These are phyloP conservation scores for Phascolomyces articulosus DNA, from an alignment of 371 early-diverging fungal species.

Conservation along the genomic window DNA sequence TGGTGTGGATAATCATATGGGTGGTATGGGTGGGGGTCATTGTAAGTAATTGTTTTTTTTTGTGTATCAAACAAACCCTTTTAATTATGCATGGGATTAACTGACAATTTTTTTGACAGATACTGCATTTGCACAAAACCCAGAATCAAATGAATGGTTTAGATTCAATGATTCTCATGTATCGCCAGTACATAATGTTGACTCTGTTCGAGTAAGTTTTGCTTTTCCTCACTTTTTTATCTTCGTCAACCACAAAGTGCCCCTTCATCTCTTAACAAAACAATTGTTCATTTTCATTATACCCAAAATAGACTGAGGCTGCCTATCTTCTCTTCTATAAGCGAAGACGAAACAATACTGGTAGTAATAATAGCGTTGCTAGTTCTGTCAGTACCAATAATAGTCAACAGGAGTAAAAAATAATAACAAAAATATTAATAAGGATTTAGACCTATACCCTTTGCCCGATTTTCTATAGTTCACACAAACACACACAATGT, in stretches of 20 bases:
- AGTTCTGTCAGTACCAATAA: not conserved
- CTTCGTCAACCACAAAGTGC: no score
- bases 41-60: no score
- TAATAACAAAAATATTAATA: no score
- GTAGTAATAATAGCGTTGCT: not conserved
- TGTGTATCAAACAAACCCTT: no score
- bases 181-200: constrained; percentile 50
- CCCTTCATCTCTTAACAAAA: no score
- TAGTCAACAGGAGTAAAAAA: not conserved
- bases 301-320: constrained; percentile 49
- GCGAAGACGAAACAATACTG: constrained; percentile 32
- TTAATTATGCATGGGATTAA: no score
- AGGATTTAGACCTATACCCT: not conserved
- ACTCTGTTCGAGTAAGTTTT: constrained; percentile 52
- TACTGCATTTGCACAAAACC: constrained; percentile 89
- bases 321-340: constrained; percentile 86
- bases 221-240: not conserved
- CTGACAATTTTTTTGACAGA: no score
- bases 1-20: constrained; percentile 91
- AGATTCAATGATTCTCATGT: constrained; percentile 90
- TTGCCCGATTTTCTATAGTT: not conserved
- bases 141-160: constrained; percentile 77
- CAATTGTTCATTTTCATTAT: not conserved
- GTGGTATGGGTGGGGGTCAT: constrained; percentile 93
- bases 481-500: no score